Base-by-base conservation (phyloP, 306 rosid species). In the Rubus idaeus region DNA sequence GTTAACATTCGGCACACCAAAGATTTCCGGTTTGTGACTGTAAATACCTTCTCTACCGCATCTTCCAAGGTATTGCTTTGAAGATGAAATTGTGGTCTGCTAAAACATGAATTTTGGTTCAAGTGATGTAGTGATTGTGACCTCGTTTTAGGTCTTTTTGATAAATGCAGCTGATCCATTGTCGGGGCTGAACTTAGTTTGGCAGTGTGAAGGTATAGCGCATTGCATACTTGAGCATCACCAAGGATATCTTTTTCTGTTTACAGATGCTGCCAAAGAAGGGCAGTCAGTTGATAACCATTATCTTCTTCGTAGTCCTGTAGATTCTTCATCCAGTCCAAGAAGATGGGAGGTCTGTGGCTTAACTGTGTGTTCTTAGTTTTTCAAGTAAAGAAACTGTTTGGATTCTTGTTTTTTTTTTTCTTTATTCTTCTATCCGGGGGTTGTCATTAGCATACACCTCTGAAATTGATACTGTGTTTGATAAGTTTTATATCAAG, bases 121-220 rank as follows among this genome's bases (percentile, higher is more conserved):
- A 75, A 47, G 63, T 83, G 82, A 81, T 77, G 64, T 53, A 75
- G 73, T 80, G 69, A 79, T 82, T 44, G 30, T 84, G 84, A 85
- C 86, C 87, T 80, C 82, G 44, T 79, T 86, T 82, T 91, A 91
- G 99, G 94, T 92, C 82, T 92, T 90, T 88, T 84, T 92, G 78
- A 92, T 92, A 67, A 88, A 89, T 85, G 97, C 99, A 87, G 97
- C 96, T 70, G 94, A 92, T 80, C 99, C 97, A 68, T 81, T 91
- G 83, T 87, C 94, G 8, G 87, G 91, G 84, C 67, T 89, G 92
- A 82, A 82, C 82, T 79, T 95, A 80, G 90, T 92, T 73, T 92
- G 99, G 99, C 92, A 91, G 75, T 89, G 97, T 84, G 85, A 81
- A 80, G 87, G 88, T 79, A 83, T 83, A 75, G 88, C 92, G 26